Evolutionary conservation across 192 early-diverging fungal genomes (phyloP).

Genomic region (Mortierella alpina): DNA sequence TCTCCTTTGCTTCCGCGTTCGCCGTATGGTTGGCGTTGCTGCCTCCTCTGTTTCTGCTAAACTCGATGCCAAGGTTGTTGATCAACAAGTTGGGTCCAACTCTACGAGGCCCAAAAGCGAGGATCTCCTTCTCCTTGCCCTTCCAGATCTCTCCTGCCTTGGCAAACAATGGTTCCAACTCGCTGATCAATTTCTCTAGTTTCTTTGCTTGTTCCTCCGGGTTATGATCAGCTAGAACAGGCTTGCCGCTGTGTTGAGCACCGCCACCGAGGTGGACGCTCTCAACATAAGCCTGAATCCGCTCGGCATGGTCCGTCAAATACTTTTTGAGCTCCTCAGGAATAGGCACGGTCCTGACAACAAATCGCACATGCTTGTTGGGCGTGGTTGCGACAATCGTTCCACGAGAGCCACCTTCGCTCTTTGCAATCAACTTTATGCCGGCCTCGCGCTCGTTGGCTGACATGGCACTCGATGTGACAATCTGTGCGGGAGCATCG

Average conservation of each 20-base stretch:
- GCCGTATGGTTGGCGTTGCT: conserved; percentile 6
- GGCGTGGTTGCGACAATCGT: conserved; percentile 68
- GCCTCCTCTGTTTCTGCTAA: conserved; percentile 20
- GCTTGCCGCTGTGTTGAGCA: not conserved
- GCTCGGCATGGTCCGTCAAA: conserved; percentile 61
- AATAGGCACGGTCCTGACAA: conserved; percentile 77
- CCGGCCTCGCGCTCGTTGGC: conserved; percentile 49
- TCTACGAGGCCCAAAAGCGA: conserved; percentile 87
- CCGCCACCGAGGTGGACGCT: conserved; percentile 8
- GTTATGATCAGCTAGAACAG: not conserved
- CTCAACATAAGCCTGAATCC: conserved; percentile 55
- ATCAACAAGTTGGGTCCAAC: conserved; percentile 84
- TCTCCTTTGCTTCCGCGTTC: conserved; percentile 27
- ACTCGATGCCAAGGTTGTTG: conserved; percentile 60
- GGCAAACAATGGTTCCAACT: conserved; percentile 35
- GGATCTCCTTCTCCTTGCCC: conserved; percentile 61
- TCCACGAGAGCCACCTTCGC: conserved; percentile 65
- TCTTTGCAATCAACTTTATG: conserved; percentile 57
- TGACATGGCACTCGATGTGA: conserved; percentile 30
- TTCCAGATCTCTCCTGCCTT: conserved; percentile 44
- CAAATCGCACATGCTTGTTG: conserved; percentile 69
- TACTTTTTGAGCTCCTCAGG: conserved; percentile 71
- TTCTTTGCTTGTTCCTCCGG: conserved; percentile 13
- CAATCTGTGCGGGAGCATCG: conserved; percentile 38
- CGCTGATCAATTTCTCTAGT: conserved; percentile 26